A percentile compares a stretch with the other conserved stretches of the same genome.
Evolutionary conservation across 108 stramenopile genomes (phyloP).

Genomic region (Licmophora abbreviata): DNA sequence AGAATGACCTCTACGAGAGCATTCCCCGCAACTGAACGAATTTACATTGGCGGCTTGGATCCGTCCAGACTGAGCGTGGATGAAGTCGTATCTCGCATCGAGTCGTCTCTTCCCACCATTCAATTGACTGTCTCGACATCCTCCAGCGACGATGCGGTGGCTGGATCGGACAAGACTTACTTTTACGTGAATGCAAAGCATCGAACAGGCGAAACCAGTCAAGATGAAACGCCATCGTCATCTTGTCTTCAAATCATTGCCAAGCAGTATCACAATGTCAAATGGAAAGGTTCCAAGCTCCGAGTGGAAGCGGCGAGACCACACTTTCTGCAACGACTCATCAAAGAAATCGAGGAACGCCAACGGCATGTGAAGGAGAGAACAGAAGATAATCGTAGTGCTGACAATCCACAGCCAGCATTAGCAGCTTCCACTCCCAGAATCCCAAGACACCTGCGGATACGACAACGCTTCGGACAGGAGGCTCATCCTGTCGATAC

Average conservation of each 20-base stretch:
- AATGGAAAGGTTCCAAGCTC: conserved; percentile 79
- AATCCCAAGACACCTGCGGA: conserved; percentile 45
- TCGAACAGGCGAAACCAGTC: conserved; percentile 14
- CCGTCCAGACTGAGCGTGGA: conserved; percentile 48
- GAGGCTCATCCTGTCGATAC: conserved; percentile 69
- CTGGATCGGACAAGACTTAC: conserved; percentile 14
- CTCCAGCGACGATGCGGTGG: conserved; percentile 21
- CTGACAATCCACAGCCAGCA: neutral
- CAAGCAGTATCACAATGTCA: conserved; percentile 71
- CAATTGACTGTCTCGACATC: conserved; percentile 31
- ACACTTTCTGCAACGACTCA: conserved; percentile 64
- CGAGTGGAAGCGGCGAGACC: conserved; percentile 55
- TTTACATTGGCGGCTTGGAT: conserved; percentile 77
- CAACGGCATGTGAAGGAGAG: neutral
- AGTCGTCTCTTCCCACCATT: conserved; percentile 9
- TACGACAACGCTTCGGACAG: conserved; percentile 61
- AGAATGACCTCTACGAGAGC: too few species aligned
- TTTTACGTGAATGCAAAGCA: conserved; percentile 19
- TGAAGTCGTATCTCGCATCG: conserved; percentile 43
- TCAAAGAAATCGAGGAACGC: conserved; percentile 31
- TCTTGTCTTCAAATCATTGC: conserved; percentile 46
- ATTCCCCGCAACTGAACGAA: conserved; percentile 47
- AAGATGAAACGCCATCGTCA: conserved; percentile 1
- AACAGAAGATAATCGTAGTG: neutral
- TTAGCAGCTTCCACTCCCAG: neutral